These are phyloP conservation scores for Trematosphaeria pertusa DNA, from an alignment of 2,329 filamentous ascomycete species.

Conservation along the genomic window DNA sequence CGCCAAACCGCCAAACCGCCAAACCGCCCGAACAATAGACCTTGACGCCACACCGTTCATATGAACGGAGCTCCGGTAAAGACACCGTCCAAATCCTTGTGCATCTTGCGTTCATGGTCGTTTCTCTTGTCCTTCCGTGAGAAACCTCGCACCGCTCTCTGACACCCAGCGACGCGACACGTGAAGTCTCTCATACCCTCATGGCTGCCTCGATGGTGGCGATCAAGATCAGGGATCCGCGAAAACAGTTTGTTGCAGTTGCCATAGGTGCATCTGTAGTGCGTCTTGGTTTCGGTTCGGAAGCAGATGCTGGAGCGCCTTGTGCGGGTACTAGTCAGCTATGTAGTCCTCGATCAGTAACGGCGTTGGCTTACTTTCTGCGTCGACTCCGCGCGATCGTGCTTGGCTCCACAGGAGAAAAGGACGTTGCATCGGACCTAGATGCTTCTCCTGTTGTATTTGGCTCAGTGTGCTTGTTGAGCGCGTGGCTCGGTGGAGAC, in stretches of 20 bases:
- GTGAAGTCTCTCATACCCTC: background rate
- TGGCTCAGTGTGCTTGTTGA: too few relatives aligned
- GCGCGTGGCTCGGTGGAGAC: too few relatives aligned
- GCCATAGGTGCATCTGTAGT: background rate
- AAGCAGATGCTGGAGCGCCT: background rate
- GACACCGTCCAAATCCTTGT: background rate
- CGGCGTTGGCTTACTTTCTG: too few relatives aligned
- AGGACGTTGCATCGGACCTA: too few relatives aligned
- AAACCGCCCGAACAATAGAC: too few relatives aligned
- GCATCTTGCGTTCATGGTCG: constrained; percentile 4
- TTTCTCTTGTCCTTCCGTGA: constrained; percentile 3
- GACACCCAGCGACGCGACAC: background rate
- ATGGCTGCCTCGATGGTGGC: background rate
- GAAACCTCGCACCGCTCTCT: background rate
- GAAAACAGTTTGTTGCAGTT: constrained; percentile 3
- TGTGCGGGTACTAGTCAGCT: too few relatives aligned
- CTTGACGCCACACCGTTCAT: too few relatives aligned
- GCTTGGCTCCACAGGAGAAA: too few relatives aligned
- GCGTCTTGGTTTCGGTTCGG: background rate
- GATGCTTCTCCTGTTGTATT: too few relatives aligned
- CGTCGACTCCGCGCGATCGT: too few relatives aligned
- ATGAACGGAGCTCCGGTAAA: background rate
- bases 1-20: too few relatives aligned
- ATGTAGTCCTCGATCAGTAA: too few relatives aligned
- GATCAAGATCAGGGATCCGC: background rate